phyloP scores from a whole-genome alignment of 495 filamentous ascomycete genomes.

The Tuber calosporum region DNA sequence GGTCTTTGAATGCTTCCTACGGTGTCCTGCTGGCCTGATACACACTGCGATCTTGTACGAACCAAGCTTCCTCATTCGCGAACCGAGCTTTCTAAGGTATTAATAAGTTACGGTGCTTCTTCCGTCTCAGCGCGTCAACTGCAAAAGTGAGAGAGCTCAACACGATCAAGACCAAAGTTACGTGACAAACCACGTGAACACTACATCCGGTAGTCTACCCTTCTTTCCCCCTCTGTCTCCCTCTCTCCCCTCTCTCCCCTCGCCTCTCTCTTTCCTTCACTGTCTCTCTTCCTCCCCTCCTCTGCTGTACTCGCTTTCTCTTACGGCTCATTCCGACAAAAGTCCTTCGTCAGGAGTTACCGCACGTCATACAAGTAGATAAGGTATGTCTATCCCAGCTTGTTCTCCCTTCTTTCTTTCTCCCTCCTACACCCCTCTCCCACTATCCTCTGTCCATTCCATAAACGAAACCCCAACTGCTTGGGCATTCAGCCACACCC shows the following conservation, averaged over 20 bases:
- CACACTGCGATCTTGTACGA: background rate
- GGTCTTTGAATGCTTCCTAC: background rate
- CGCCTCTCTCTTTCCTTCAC: background rate
- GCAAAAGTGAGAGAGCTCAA: background rate
- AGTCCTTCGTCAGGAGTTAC: background rate
- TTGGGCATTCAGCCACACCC: slow-evolving; percentile 1
- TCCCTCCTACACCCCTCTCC: slow-evolving; percentile 5
- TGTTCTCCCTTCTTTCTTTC: slow-evolving; percentile 25
- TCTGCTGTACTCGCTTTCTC: background rate
- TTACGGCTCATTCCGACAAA: background rate
- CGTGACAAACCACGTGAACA: background rate
- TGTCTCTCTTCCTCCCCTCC: background rate
- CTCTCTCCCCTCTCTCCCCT: background rate
- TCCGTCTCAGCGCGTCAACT: background rate
- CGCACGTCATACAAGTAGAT: slow-evolving; percentile 39
- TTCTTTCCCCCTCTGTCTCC: background rate
- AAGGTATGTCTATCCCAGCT: slow-evolving; percentile 33
- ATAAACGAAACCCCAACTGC: background rate
- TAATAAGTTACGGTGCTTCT: background rate
- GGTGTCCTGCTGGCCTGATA: background rate
- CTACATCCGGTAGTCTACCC: background rate
- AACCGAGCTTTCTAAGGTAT: background rate
- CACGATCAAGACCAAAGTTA: background rate
- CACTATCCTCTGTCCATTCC: background rate
- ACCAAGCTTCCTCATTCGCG: background rate